A percentile compares a stretch with the other conserved stretches of the same genome.
Conservation (phyloP, 2,329 filamentous ascomycete species). For the Beauveria sp. region DNA sequence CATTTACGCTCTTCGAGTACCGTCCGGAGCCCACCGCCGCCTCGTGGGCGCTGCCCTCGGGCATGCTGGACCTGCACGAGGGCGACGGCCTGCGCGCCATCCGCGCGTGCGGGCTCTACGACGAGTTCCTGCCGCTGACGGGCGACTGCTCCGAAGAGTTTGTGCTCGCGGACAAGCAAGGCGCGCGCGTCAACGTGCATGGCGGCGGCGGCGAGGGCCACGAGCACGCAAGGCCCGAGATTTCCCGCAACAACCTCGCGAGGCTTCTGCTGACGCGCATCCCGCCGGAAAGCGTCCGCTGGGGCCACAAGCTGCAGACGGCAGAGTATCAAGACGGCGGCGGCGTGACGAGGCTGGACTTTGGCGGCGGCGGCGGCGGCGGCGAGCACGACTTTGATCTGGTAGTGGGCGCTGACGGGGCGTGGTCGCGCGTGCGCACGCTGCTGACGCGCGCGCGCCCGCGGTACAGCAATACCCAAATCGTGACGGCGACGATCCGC, state of each 20-base stretch:
- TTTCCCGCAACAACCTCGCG: constrained; percentile 28
- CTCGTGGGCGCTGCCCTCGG: constrained; percentile 23
- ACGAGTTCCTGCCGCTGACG: constrained; percentile 64
- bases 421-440: constrained; percentile 30
- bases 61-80: constrained; percentile 43
- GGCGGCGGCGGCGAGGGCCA: constrained; percentile 14
- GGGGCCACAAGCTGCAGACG: constrained; percentile 23
- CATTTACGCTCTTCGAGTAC: constrained; percentile 28
- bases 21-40: constrained; percentile 20
- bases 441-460: constrained; percentile 29
- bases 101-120: constrained; percentile 38
- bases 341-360: constrained; percentile 16
- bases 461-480: constrained; percentile 30
- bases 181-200: constrained; percentile 17
- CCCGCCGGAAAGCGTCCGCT: constrained; percentile 24
- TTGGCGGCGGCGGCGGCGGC: constrained; percentile 10
- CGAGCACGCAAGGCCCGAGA: constrained; percentile 26
- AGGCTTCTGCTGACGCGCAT: constrained; percentile 26
- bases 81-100: constrained; percentile 37
- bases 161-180: constrained; percentile 25
- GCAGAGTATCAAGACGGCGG: background rate
- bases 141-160: constrained; percentile 33
- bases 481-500: constrained; percentile 27
- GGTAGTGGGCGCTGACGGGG: constrained; percentile 33
- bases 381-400: constrained; percentile 25